phyloP scores from a whole-genome alignment of 306 rosid genomes.

The Prunus mume region DNA sequence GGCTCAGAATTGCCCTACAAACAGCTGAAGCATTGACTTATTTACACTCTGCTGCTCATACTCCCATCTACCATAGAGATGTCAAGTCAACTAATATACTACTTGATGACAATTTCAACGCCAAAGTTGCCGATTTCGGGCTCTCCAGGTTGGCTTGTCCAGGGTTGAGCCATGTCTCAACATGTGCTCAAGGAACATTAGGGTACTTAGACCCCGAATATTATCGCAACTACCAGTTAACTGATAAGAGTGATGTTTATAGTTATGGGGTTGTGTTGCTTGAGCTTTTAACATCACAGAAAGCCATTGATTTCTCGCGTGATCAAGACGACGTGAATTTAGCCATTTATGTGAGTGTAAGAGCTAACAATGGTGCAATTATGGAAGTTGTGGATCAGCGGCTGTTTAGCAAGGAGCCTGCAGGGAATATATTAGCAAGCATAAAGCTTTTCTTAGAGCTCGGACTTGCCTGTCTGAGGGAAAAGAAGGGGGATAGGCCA shows the following conservation, averaged over 20 bases:
- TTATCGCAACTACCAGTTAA: constrained; percentile 75
- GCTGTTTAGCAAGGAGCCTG: constrained; percentile 37
- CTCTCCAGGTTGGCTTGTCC: constrained; percentile 88
- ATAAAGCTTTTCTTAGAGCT: constrained; percentile 62
- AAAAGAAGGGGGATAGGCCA: constrained; percentile 86
- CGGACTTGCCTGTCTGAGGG: constrained; percentile 74
- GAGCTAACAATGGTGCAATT: constrained; percentile 43
- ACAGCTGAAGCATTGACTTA: constrained; percentile 89
- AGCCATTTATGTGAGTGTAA: constrained; percentile 57
- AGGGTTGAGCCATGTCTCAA: constrained; percentile 87
- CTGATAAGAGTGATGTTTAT: constrained; percentile 95
- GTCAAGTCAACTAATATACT: constrained; percentile 92
- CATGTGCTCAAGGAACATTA: constrained; percentile 96
- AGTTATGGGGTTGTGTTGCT: constrained; percentile 90
- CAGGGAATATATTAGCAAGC: constrained; percentile 36
- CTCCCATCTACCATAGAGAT: constrained; percentile 95
- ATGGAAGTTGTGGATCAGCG: constrained; percentile 63
- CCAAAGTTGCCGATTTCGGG: constrained; percentile 90
- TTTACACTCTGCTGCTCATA: constrained; percentile 75
- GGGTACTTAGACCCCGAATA: constrained; percentile 97
- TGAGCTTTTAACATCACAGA: constrained; percentile 83
- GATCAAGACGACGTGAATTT: constrained; percentile 72
- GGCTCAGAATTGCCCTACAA: constrained; percentile 80
- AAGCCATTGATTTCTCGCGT: constrained; percentile 75
- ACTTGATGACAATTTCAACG: constrained; percentile 60